These are phyloP conservation scores for Rhodamnia argentea DNA, from an alignment of 345 rosid species.

Conservation along the genomic window DNA sequence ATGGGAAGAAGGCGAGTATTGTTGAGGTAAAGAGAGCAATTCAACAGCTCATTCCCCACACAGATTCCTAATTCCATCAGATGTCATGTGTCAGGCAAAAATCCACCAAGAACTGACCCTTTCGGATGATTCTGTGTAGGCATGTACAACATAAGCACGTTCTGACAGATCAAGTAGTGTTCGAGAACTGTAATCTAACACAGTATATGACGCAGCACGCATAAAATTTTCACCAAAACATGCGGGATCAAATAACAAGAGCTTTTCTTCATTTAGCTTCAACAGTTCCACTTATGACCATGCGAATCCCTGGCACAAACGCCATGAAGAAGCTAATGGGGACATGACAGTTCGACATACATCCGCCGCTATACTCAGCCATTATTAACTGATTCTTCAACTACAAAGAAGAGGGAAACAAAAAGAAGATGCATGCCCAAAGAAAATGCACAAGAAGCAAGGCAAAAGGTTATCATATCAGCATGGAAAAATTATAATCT, in stretches of 20 bases:
- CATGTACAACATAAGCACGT: not conserved
- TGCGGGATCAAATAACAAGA: not conserved
- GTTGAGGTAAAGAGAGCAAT: constrained; percentile 84
- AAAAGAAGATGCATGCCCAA: not conserved
- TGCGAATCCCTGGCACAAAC: not conserved
- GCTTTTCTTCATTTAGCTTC: not conserved
- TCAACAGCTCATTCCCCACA: constrained; percentile 45
- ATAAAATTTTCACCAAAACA: not conserved
- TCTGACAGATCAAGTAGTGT: not conserved
- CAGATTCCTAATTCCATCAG: not conserved
- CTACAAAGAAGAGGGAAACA: not conserved
- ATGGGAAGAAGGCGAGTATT: constrained; percentile 69
- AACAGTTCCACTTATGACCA: not conserved
- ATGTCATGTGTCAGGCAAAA: not conserved
- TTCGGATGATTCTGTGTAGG: not conserved
- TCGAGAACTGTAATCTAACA: constrained; percentile 1
- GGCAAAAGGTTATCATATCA: not conserved
- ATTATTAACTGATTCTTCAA: not conserved
- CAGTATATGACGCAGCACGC: not conserved
- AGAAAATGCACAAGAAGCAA: not conserved
- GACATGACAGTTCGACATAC: not conserved
- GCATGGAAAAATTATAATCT: not conserved
- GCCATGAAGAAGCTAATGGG: not conserved
- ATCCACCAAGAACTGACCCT: not conserved
- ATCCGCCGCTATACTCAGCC: not conserved